Evolutionary conservation across 805 yeast species (phyloP).

Genomic region (Saccharomycopsis capsularis): DNA sequence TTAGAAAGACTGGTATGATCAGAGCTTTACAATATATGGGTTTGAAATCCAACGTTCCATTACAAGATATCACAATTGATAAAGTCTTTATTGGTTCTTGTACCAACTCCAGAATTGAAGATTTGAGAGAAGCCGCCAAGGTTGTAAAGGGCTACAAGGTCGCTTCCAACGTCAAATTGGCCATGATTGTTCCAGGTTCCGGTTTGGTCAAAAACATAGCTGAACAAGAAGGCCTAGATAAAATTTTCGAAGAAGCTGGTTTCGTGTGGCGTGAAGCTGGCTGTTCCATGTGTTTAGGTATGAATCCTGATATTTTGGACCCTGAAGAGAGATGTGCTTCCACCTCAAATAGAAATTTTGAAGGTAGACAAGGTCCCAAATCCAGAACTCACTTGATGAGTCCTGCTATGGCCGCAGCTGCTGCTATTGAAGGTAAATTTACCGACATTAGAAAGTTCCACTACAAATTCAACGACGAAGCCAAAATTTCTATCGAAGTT

Average conservation of each 20-base stretch:
- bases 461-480: slow-evolving; percentile 47
- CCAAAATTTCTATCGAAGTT: slow-evolving; percentile 38
- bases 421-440: slow-evolving; percentile 86
- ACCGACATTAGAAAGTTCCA: slow-evolving; percentile 82
- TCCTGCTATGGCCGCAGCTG: slow-evolving; percentile 99
- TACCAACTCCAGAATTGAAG: slow-evolving; percentile 96
- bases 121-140: slow-evolving; percentile 88
- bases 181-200: slow-evolving; percentile 95
- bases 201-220: slow-evolving; percentile 93
- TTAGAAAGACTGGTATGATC: slow-evolving; percentile 75
- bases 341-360: slow-evolving; percentile 96
- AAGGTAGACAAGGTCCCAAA: slow-evolving; percentile 96
- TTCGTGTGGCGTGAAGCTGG: slow-evolving; percentile 99
- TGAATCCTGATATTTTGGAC: slow-evolving; percentile 95
- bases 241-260: slow-evolving; percentile 85
- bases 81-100: slow-evolving; percentile 97
- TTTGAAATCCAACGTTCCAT: slow-evolving; percentile 71
- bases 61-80: slow-evolving; percentile 70
- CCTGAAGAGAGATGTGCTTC: slow-evolving; percentile 98
- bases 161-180: slow-evolving; percentile 74
- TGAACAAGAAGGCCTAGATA: slow-evolving; percentile 89
- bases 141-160: slow-evolving; percentile 86
- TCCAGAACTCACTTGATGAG: slow-evolving; percentile 97
- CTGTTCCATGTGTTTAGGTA: slow-evolving; percentile 98
- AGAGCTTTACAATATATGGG: slow-evolving; percentile 94